Evolutionary conservation across 2,329 filamentous ascomycete species (phyloP).

Genomic region (Trichocomaceae sp.): DNA sequence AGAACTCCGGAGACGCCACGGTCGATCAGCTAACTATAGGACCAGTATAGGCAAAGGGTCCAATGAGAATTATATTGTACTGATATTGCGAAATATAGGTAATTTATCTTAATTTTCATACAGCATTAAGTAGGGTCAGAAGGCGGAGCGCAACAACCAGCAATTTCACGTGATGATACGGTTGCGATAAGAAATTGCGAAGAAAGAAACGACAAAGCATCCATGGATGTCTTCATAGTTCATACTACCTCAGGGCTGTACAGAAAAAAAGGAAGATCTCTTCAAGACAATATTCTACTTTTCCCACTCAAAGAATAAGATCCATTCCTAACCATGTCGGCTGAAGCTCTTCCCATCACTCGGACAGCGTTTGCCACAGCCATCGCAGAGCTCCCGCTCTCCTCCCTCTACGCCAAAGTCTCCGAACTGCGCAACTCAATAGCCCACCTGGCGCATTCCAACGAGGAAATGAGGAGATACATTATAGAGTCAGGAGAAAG

Average conservation of each 20-base stretch:
- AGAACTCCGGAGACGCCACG: not conserved
- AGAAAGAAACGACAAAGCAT: not conserved
- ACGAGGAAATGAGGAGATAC: constrained; percentile 50
- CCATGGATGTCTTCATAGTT: not conserved
- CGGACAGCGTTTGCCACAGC: constrained; percentile 49
- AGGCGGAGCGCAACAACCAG: too few species aligned
- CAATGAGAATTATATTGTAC: too few species aligned
- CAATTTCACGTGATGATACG: constrained; percentile 10
- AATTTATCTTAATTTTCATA: too few species aligned
- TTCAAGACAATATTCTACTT: not conserved
- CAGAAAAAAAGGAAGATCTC: not conserved
- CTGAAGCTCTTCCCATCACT: constrained; percentile 44
- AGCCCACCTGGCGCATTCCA: constrained; percentile 51
- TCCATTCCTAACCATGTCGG: constrained; percentile 40
- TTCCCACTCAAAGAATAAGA: not conserved
- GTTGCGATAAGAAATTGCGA: constrained; percentile 6
- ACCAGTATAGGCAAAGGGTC: too few species aligned
- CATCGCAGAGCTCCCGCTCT: constrained; percentile 51
- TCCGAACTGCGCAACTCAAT: constrained; percentile 56
- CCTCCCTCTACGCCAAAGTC: constrained; percentile 55
- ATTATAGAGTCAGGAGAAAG: constrained; percentile 27
- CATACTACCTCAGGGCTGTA: not conserved
- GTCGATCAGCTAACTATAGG: too few species aligned
- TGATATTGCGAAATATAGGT: too few species aligned
- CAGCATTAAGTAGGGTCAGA: too few species aligned